These are phyloP conservation scores for Naegleria fowleri DNA, from an alignment of 208 protist species.

Conservation along the genomic window DNA sequence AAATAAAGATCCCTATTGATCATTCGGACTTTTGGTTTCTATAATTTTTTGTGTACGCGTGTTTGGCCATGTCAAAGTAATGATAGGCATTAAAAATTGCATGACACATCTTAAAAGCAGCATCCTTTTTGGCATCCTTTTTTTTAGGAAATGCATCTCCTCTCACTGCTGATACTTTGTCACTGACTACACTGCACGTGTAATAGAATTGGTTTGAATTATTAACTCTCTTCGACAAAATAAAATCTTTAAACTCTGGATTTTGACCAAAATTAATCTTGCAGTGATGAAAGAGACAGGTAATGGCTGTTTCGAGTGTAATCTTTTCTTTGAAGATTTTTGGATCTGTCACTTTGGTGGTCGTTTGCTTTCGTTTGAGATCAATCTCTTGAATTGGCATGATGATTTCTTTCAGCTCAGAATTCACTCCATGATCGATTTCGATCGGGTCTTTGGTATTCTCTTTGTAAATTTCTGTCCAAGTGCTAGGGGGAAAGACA, in stretches of 20 bases:
- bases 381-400: background rate
- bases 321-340: background rate
- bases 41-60: too few relatives aligned
- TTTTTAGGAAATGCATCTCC: background rate
- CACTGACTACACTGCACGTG: background rate
- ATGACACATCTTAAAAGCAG: background rate
- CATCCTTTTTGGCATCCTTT: background rate
- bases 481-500: background rate
- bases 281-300: background rate
- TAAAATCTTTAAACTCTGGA: background rate
- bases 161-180: background rate
- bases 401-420: background rate
- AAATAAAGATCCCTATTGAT: too few relatives aligned
- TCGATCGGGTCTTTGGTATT: background rate
- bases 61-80: background rate
- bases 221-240: background rate
- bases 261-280: background rate
- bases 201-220: background rate
- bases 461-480: slow-evolving; percentile 7
- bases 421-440: background rate
- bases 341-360: background rate
- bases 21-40: too few relatives aligned
- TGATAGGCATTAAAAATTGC: background rate
- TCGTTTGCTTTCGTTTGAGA: background rate
- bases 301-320: background rate